These are phyloP conservation scores for Arabidopsis arenosa DNA, from an alignment of 345 rosid species.

Conservation along the genomic window DNA sequence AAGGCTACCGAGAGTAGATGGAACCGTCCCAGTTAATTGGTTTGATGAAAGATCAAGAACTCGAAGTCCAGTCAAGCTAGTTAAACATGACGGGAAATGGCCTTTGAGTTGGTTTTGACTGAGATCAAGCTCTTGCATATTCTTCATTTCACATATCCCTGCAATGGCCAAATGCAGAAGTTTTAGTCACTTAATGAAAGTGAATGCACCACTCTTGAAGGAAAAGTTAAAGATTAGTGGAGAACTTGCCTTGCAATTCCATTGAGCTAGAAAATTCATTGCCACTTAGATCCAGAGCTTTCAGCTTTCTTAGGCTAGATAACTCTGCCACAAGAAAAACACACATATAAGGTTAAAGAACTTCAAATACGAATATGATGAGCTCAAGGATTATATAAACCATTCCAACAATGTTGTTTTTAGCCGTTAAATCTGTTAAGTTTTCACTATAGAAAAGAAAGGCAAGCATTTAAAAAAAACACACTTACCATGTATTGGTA, in stretches of 20 bases:
- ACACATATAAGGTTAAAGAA: not conserved
- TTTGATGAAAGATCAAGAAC: constrained; percentile 30
- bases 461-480: not conserved
- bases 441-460: not conserved
- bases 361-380: not conserved
- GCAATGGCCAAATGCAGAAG: not conserved
- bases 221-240: not conserved
- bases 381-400: not conserved
- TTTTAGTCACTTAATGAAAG: not conserved
- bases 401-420: not conserved
- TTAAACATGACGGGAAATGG: not conserved
- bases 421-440: not conserved
- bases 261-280: not conserved
- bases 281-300: constrained; percentile 19
- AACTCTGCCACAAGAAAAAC: not conserved
- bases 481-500: not conserved
- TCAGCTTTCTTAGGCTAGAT: not conserved
- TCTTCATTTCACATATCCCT: constrained; percentile 18
- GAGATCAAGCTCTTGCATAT: constrained; percentile 23
- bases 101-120: not conserved
- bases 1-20: constrained; percentile 17
- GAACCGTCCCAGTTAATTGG: not conserved
- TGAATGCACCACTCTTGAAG: not conserved
- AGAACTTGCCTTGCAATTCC: constrained; percentile 27
- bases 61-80: not conserved